Percentiles rank a stretch among this genome's conserved stretches.
Evolutionary conservation across 768 basidiomycete species (phyloP).

Genomic region (Suillus occidentalis): DNA sequence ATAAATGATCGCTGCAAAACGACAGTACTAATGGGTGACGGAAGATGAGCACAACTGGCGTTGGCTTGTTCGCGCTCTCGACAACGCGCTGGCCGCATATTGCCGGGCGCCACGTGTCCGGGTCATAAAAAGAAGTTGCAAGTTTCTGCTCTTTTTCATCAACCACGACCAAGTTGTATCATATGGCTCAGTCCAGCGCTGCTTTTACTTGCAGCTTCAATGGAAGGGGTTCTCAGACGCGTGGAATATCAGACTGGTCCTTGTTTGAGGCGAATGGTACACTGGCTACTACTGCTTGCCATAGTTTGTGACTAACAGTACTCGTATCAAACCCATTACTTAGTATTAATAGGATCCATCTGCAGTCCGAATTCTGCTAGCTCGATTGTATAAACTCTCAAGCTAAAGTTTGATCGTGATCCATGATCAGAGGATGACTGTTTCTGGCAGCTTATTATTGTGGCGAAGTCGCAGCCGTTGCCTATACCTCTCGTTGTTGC

Average conservation of each 20-base stretch:
- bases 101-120: constrained; percentile 24
- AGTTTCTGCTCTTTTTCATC: constrained; percentile 10
- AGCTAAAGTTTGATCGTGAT: neutral
- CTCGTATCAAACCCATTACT: neutral
- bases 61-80: neutral
- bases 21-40: constrained; percentile 7
- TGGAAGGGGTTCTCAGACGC: constrained; percentile 22
- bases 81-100: neutral
- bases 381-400: neutral
- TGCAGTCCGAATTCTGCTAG: constrained; percentile 25
- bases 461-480: constrained; percentile 46
- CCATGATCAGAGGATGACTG: constrained; percentile 19
- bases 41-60: constrained; percentile 3
- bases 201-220: constrained; percentile 9
- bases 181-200: constrained; percentile 19
- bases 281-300: constrained; percentile 52
- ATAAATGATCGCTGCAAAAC: constrained; percentile 33
- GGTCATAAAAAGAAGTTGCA: constrained; percentile 11
- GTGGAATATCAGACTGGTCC: constrained; percentile 47
- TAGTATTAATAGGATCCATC: neutral
- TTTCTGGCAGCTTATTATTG: constrained; percentile 18
- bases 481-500: constrained; percentile 55
- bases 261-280: constrained; percentile 76
- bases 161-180: constrained; percentile 23
- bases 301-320: constrained; percentile 50